Base-by-base conservation (phyloP, 805 yeast species). In the Lipomyces anomalus region DNA sequence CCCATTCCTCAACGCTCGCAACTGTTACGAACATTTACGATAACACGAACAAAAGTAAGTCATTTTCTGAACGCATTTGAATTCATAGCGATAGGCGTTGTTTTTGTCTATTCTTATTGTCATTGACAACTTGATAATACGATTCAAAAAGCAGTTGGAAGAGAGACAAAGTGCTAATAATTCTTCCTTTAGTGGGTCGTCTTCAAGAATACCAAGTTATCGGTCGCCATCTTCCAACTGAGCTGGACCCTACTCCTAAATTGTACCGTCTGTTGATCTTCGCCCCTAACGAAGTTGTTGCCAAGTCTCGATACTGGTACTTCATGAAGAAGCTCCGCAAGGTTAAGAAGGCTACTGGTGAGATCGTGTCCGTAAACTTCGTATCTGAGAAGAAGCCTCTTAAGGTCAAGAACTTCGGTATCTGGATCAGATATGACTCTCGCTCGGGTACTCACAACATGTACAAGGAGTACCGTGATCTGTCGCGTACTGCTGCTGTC, bases 371-470 rank as follows among this genome's bases (percentile, higher is more conserved):
- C 58, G 80, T 92, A 67, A 87, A 87, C 82, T 74, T 21, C 30
- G 85, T 92, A 72, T 69, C 82, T 70, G 99, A 92, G 80, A 76
- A 88, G 71, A 85, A 80, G 80, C 97, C 98, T 76, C 86, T 95
- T 76, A 89, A 86, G 81, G 97, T 92, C 70, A 92, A 92, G 89
- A 92, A 89, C 86, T 92, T 89, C 72, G 98, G 97, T 80, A 74
- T 92, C 79, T 92, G 99, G 99, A 84, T 92, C 73, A 89, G 98
- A 81, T 92, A 92, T 85, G 98, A 92, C 73, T 92, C 99, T 61
- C 94, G 99, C 84, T 92, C 98, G 63, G 99, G 99, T 79, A 89
- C 95, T 69, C 98, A 92, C 95, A 92, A 92, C 94, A 92, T 92
- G 97, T 92, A 92, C 96, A 92, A 92, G 82, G 99, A 92, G 80